Percentiles rank a stretch among this genome's conserved stretches.
Conservation (phyloP, 768 basidiomycete genomes). For the Lactifluus piperatus region DNA sequence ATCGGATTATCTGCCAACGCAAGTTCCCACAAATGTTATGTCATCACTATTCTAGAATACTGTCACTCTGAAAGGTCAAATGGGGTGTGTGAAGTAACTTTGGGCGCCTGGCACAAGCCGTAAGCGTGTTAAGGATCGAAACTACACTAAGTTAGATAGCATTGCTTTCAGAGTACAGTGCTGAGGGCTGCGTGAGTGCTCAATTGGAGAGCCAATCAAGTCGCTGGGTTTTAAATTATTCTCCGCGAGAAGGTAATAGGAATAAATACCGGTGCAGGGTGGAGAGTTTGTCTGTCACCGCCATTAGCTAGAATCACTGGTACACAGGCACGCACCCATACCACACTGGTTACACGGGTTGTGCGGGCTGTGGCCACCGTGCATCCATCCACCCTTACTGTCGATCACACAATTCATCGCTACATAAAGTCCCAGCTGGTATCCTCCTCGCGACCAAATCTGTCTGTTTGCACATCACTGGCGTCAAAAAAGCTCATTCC, state of each 20-base stretch:
- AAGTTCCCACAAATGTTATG: background rate
- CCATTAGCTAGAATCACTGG: background rate
- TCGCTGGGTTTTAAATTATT: slow-evolving; percentile 21
- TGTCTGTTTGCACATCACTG: background rate
- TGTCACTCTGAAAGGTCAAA: background rate
- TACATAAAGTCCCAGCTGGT: background rate
- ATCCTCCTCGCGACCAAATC: background rate
- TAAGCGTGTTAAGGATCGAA: background rate
- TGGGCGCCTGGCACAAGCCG: background rate
- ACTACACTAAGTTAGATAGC: background rate
- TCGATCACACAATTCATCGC: background rate
- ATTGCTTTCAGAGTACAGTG: background rate
- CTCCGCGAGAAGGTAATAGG: slow-evolving; percentile 17
- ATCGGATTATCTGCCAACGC: background rate
- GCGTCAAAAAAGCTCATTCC: background rate
- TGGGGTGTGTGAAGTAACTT: background rate
- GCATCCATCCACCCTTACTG: background rate
- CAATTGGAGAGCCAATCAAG: background rate
- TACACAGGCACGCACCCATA: slow-evolving; percentile 4
- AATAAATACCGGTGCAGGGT: slow-evolving; percentile 7
- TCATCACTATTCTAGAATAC: background rate
- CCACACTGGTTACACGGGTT: background rate
- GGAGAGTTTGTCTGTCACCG: slow-evolving; percentile 16
- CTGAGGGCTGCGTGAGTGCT: background rate
- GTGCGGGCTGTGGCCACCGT: background rate